Evolutionary conservation across 2,329 filamentous ascomycete species (phyloP).

Genomic region (Camillea tinctor): DNA sequence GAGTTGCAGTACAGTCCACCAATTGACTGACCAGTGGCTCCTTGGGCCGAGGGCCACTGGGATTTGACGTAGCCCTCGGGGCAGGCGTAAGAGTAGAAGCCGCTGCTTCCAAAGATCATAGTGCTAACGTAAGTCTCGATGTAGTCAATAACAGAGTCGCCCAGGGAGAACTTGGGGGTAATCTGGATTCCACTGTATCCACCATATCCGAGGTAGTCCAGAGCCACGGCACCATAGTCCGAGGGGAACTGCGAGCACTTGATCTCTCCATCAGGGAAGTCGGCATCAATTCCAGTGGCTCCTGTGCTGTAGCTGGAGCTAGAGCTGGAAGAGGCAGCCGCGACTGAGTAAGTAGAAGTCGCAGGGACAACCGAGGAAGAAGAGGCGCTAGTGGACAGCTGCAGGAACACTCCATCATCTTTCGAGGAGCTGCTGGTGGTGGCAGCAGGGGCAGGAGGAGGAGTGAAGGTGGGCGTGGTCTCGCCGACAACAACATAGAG

Average conservation of each 20-base stretch:
- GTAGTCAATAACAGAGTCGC: constrained; percentile 56
- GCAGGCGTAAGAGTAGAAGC: constrained; percentile 92
- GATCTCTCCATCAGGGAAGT: constrained; percentile 75
- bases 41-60: constrained; percentile 82
- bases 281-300: constrained; percentile 56
- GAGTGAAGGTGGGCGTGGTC: constrained; percentile 50
- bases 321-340: constrained; percentile 26
- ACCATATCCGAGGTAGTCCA: constrained; percentile 66
- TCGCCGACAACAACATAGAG: constrained; percentile 66
- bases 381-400: constrained; percentile 30
- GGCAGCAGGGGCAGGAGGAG: constrained; percentile 37
- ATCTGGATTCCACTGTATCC: constrained; percentile 82
- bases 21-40: constrained; percentile 76
- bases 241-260: constrained; percentile 74
- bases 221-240: constrained; percentile 72
- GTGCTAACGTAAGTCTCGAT: constrained; percentile 65
- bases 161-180: constrained; percentile 49
- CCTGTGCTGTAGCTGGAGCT: constrained; percentile 25
- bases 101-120: constrained; percentile 53
- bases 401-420: constrained; percentile 32
- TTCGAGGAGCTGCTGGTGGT: constrained; percentile 34
- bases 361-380: constrained; percentile 27
- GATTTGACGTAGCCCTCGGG: constrained; percentile 88
- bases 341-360: constrained; percentile 21
- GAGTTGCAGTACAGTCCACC: constrained; percentile 81